Evolutionary conservation across 2,329 filamentous ascomycete species (phyloP).

Genomic region (Aspergillus sp.): DNA sequence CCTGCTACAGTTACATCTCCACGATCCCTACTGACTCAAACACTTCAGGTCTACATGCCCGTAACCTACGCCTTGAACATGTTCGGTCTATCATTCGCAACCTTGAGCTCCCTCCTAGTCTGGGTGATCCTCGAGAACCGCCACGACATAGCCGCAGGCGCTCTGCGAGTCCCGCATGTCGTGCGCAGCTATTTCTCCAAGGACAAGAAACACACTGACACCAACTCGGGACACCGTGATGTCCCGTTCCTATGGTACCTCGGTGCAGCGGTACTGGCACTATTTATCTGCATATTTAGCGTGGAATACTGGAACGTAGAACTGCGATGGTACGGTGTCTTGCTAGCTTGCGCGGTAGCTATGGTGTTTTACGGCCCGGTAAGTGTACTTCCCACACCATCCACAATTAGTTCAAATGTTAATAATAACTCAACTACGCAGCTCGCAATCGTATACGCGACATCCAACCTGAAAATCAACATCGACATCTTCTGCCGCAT

Average conservation of each 20-base stretch:
- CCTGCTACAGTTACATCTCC: conserved; percentile 61
- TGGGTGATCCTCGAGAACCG: conserved; percentile 28
- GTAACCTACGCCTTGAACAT: conserved; percentile 31
- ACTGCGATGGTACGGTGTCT: conserved; percentile 29
- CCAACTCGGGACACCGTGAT: conserved; percentile 10
- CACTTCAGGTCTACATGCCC: conserved; percentile 27
- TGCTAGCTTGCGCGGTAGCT: conserved; percentile 26
- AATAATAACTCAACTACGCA: neutral
- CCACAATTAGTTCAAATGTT: too few relatives aligned
- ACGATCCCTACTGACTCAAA: conserved; percentile 25
- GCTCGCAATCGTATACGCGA: conserved; percentile 29
- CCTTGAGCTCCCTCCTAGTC: conserved; percentile 55
- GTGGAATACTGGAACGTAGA: conserved; percentile 29
- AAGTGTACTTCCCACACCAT: neutral
- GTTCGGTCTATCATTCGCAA: conserved; percentile 64
- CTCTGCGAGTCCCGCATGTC: neutral
- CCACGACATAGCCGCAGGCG: conserved; percentile 17
- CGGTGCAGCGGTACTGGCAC: conserved; percentile 13
- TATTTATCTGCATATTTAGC: conserved; percentile 27
- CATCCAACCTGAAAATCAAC: conserved; percentile 30
- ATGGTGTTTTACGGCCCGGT: conserved; percentile 28
- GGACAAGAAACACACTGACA: neutral
- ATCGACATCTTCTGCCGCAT: conserved; percentile 33
- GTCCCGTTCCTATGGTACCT: conserved; percentile 30
- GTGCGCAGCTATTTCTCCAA: neutral